phyloP scores from a whole-genome alignment of 371 early-diverging fungal genomes.

The Actinomortierella wolfii region DNA sequence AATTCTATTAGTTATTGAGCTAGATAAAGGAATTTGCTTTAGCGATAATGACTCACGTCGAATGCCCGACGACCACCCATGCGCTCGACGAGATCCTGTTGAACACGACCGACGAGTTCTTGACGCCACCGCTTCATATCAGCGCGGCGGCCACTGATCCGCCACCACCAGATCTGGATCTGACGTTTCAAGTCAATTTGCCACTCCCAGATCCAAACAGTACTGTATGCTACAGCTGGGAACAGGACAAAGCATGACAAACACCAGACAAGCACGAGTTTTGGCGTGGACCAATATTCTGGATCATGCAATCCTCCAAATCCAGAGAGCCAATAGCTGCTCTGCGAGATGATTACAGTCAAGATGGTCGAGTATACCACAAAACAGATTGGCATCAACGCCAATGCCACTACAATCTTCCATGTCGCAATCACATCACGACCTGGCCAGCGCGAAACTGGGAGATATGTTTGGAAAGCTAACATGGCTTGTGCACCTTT shows the following conservation, averaged over 20 bases:
- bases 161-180: constrained; percentile 46
- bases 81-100: constrained; percentile 16
- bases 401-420: constrained; percentile 47
- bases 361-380: constrained; percentile 25
- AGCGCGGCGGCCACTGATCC: constrained; percentile 29
- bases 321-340: no score
- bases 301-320: neutral
- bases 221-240: constrained; percentile 34
- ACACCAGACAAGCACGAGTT: constrained; percentile 18
- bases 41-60: constrained; percentile 19
- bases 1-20: no score
- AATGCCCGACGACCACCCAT: constrained; percentile 29
- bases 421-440: constrained; percentile 51
- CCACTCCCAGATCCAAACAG: constrained; percentile 49
- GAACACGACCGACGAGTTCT: constrained; percentile 22
- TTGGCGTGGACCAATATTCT: constrained; percentile 16
- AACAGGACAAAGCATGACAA: constrained; percentile 21
- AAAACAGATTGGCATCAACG: constrained; percentile 40
- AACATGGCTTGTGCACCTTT: constrained; percentile 50
- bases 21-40: no score
- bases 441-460: constrained; percentile 50
- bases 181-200: constrained; percentile 42
- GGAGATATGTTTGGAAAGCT: constrained; percentile 46
- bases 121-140: constrained; percentile 44
- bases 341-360: neutral